Percentiles rank a stretch among this genome's conserved stretches.
Evolutionary conservation across 371 early-diverging fungal genomes (phyloP).

Genomic region (Apophysomyces ossiformis): DNA sequence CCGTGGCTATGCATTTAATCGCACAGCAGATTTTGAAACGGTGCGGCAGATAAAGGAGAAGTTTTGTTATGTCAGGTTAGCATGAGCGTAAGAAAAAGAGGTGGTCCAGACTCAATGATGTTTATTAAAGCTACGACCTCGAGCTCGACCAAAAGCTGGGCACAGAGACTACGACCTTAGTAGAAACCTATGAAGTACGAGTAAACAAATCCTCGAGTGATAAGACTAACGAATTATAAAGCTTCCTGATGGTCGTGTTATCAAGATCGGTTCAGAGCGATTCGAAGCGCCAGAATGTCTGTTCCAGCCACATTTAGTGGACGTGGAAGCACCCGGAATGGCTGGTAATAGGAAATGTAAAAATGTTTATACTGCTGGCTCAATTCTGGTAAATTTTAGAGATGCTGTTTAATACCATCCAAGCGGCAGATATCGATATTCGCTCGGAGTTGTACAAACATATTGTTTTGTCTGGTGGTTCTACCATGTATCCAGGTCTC

Average conservation of each 20-base stretch:
- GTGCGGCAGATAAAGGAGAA: conserved; percentile 97
- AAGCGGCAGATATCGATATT: conserved; percentile 91
- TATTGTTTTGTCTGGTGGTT: conserved; percentile 96
- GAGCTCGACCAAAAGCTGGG: conserved; percentile 94
- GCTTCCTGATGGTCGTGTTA: conserved; percentile 97
- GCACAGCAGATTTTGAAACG: conserved; percentile 97
- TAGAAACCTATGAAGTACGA: conserved; percentile 90
- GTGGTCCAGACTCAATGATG: neutral
- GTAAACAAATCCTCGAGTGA: neutral
- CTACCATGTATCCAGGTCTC: conserved; percentile 98
- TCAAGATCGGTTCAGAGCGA: conserved; percentile 96
- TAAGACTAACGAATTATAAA: conserved; percentile 20
- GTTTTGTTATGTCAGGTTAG: conserved; percentile 93
- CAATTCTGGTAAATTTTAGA: conserved; percentile 54
- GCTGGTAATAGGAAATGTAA: conserved; percentile 66
- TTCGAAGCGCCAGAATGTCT: conserved; percentile 98
- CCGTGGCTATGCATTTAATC: conserved; percentile 96
- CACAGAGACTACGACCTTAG: conserved; percentile 94
- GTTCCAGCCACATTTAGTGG: conserved; percentile 97
- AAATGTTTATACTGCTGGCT: neutral
- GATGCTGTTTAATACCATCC: conserved; percentile 89
- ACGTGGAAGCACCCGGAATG: conserved; percentile 92
- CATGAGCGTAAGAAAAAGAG: neutral
- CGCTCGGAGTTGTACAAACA: conserved; percentile 95
- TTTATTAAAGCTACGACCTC: conserved; percentile 81